These are phyloP conservation scores for Rhizoclosmatium globosum DNA, from an alignment of 192 early-diverging fungal genomes.

Conservation along the genomic window DNA sequence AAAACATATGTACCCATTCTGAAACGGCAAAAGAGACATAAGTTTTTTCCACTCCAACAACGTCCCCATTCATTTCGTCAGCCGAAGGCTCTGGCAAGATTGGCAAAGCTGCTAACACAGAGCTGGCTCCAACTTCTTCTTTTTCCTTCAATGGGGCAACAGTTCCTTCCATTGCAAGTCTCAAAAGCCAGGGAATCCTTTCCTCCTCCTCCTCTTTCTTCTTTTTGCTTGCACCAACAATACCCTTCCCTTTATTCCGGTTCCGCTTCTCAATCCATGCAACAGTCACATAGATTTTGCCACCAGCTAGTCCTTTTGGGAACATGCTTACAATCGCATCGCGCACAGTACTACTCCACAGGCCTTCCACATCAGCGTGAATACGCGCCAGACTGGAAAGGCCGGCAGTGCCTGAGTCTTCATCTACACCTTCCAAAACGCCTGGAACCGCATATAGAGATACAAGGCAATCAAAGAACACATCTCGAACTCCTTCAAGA, in stretches of 20 bases:
- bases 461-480: slow-evolving; percentile 54
- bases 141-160: slow-evolving; percentile 40
- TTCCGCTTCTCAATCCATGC: slow-evolving; percentile 60
- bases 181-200: slow-evolving; percentile 43
- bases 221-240: slow-evolving; percentile 15
- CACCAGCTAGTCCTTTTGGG: slow-evolving; percentile 34
- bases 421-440: slow-evolving; percentile 35
- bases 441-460: slow-evolving; percentile 49
- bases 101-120: background rate
- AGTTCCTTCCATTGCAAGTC: slow-evolving; percentile 46
- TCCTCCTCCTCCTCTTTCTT: slow-evolving; percentile 35
- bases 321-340: slow-evolving; percentile 40
- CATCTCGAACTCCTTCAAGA: slow-evolving; percentile 48
- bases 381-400: slow-evolving; percentile 5
- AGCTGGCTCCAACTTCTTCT: slow-evolving; percentile 6
- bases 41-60: slow-evolving; percentile 27
- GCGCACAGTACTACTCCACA: slow-evolving; percentile 46
- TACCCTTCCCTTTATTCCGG: slow-evolving; percentile 45
- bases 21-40: slow-evolving; percentile 50
- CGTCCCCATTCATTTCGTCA: background rate
- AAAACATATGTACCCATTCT: slow-evolving; percentile 44
- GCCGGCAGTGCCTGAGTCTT: background rate
- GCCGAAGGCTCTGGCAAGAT: background rate
- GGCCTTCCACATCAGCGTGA: slow-evolving; percentile 42
- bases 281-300: slow-evolving; percentile 49